Conservation (phyloP, 495 filamentous ascomycete genomes). For the Penicillium manginii region DNA sequence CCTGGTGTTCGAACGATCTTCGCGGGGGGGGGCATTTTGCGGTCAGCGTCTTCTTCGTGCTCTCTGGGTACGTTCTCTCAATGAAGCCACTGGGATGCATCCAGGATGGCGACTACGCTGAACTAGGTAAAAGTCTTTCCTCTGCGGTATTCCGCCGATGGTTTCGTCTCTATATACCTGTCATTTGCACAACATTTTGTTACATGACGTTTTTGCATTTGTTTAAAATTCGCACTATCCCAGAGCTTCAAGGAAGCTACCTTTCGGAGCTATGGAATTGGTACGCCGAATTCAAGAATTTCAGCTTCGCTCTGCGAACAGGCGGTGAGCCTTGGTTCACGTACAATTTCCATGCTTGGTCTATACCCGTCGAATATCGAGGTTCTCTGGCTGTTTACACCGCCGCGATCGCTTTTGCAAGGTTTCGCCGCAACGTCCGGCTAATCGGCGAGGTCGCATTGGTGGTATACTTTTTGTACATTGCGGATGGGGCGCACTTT, state of each 20-base stretch:
- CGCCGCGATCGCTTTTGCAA: constrained; percentile 38
- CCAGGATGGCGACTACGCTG: constrained; percentile 43
- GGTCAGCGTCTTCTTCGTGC: constrained; percentile 45
- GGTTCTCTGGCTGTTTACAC: constrained; percentile 53
- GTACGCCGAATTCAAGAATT: too few relatives aligned
- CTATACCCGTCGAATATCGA: constrained; percentile 54
- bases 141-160: constrained; percentile 54
- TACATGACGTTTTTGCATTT: constrained; percentile 54
- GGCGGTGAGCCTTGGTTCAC: constrained; percentile 52
- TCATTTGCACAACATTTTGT: constrained; percentile 51
- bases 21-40: too few relatives aligned
- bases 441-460: constrained; percentile 43
- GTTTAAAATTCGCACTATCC: constrained; percentile 47
- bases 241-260: constrained; percentile 27
- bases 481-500: constrained; percentile 46
- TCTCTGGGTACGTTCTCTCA: too few relatives aligned
- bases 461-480: constrained; percentile 38
- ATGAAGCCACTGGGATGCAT: constrained; percentile 20
- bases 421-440: constrained; percentile 35
- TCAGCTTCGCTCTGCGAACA: constrained; percentile 53
- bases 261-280: too few relatives aligned
- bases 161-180: constrained; percentile 47
- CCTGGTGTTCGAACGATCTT: constrained; percentile 47
- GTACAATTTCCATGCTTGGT: constrained; percentile 53
- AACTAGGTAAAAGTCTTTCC: constrained; percentile 37